Evolutionary conservation across 768 basidiomycete genomes (phyloP).

Genomic region (Obba rivulosa): DNA sequence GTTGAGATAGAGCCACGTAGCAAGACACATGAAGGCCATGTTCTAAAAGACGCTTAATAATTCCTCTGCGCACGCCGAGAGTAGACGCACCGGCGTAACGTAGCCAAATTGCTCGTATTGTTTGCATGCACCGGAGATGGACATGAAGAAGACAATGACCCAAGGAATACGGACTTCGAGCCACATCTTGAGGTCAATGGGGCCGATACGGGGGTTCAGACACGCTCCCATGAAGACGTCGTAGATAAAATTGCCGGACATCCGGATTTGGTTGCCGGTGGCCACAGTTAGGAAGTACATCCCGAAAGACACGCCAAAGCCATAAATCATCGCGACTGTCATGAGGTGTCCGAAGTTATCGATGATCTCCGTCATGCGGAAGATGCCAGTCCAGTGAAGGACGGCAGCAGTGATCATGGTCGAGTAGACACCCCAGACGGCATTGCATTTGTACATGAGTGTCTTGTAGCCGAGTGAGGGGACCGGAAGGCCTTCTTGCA

Average conservation of each 20-base stretch:
- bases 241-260: conserved; percentile 94
- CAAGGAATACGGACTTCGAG: conserved; percentile 95
- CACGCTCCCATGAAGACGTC: conserved; percentile 96
- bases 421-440: conserved; percentile 75
- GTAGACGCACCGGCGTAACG: conserved; percentile 74
- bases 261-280: conserved; percentile 78
- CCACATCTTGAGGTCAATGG: conserved; percentile 98
- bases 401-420: conserved; percentile 70
- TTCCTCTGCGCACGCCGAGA: neutral
- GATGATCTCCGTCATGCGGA: conserved; percentile 91
- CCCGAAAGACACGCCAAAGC: conserved; percentile 74
- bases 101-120: conserved; percentile 92
- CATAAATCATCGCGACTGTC: conserved; percentile 91
- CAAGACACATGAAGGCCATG: conserved; percentile 94
- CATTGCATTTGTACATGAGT: conserved; percentile 96
- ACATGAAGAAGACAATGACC: conserved; percentile 91
- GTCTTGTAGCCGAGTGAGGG: conserved; percentile 91
- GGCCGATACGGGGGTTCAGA: conserved; percentile 89
- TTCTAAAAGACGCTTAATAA: conserved; percentile 55
- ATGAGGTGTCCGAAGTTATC: conserved; percentile 95
- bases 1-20: conserved; percentile 94
- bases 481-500: conserved; percentile 94
- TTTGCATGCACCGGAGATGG: conserved; percentile 90
- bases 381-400: conserved; percentile 76
- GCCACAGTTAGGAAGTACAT: conserved; percentile 76